Conservation (phyloP, 208 protist species). For the Wallacemonas rigidus region DNA sequence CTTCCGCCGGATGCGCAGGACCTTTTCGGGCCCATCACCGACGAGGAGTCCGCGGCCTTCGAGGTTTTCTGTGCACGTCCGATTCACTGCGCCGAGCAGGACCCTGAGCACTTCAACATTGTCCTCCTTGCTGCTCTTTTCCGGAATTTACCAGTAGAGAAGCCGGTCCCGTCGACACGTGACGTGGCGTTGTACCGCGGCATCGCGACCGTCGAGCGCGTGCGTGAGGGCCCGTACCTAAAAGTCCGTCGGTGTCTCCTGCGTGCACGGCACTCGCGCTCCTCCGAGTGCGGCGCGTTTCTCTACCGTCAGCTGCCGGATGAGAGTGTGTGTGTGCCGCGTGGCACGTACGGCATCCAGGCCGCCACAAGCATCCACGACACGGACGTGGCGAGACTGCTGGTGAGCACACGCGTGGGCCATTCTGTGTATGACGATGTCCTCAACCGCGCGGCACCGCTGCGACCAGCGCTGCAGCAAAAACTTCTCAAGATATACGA, state of each 20-base stretch:
- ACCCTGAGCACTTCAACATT: constrained; percentile 67
- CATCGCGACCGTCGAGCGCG: constrained; percentile 51
- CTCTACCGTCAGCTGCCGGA: constrained; percentile 23
- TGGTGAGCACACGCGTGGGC: constrained; percentile 55
- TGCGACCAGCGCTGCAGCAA: constrained; percentile 40
- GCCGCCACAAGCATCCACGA: constrained; percentile 34
- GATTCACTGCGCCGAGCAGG: constrained; percentile 40
- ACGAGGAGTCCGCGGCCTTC: constrained; percentile 57
- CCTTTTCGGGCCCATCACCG: constrained; percentile 71
- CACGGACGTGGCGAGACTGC: constrained; percentile 56
- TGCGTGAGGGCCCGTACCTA: constrained; percentile 62
- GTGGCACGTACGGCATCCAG: constrained; percentile 54
- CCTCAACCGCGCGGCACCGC: constrained; percentile 45
- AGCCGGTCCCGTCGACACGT: constrained; percentile 11
- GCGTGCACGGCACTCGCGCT: constrained; percentile 36
- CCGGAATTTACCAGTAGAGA: constrained; percentile 43
- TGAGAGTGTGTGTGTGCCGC: constrained; percentile 18
- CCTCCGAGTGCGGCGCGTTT: constrained; percentile 64
- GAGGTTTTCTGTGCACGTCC: constrained; percentile 64
- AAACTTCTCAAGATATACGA: constrained; percentile 25
- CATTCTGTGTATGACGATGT: constrained; percentile 84
- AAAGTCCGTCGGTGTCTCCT: constrained; percentile 54
- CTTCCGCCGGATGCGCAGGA: constrained; percentile 34
- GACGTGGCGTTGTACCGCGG: constrained; percentile 43
- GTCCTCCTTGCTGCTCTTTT: constrained; percentile 59